These are phyloP conservation scores for Neurospora africana DNA, from an alignment of 495 filamentous ascomycete genomes.

Conservation along the genomic window DNA sequence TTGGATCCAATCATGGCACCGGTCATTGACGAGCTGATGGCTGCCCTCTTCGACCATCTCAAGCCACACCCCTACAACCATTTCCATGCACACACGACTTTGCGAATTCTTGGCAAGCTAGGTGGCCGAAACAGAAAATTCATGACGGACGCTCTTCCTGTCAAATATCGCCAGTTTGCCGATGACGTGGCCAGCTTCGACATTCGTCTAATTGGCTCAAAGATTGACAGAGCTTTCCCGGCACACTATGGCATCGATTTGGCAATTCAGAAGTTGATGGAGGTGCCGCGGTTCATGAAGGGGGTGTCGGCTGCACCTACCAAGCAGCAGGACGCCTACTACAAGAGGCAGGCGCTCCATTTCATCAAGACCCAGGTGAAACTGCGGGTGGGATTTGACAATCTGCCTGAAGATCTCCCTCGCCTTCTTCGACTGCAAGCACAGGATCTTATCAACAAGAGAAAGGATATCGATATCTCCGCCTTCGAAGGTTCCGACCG, in stretches of 20 bases:
- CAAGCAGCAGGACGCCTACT: constrained; percentile 65
- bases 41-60: constrained; percentile 88
- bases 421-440: constrained; percentile 78
- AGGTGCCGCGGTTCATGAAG: constrained; percentile 52
- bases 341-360: constrained; percentile 86
- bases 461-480: constrained; percentile 51
- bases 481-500: constrained; percentile 61
- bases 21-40: constrained; percentile 97
- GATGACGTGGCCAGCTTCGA: constrained; percentile 83
- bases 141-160: constrained; percentile 71
- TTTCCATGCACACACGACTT: constrained; percentile 93
- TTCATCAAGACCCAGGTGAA: constrained; percentile 81
- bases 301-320: constrained; percentile 21
- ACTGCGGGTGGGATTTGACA: constrained; percentile 78
- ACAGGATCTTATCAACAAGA: constrained; percentile 65
- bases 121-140: constrained; percentile 93
- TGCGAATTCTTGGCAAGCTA: constrained; percentile 95
- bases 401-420: constrained; percentile 77
- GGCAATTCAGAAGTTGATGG: constrained; percentile 76
- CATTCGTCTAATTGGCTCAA: constrained; percentile 76
- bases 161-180: constrained; percentile 71
- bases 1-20: constrained; percentile 98
- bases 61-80: constrained; percentile 89
- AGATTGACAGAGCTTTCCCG: constrained; percentile 78
- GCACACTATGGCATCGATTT: constrained; percentile 75